These are phyloP conservation scores for Pythium volutum DNA, from an alignment of 352 stramenopile genomes.

Conservation along the genomic window DNA sequence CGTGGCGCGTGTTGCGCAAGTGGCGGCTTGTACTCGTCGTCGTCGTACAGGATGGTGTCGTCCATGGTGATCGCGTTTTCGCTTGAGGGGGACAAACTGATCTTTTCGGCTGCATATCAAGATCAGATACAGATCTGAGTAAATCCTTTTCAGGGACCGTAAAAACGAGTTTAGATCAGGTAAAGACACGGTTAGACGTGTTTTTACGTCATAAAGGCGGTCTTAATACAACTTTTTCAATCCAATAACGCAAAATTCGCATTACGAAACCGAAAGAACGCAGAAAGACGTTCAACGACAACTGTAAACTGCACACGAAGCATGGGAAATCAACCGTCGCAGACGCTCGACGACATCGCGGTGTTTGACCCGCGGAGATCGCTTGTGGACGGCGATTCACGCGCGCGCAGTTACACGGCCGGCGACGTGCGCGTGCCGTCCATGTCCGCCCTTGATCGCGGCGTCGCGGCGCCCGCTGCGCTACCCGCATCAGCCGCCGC, in stretches of 20 bases:
- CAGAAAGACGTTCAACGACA: neutral
- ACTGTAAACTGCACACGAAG: neutral
- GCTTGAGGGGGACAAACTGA: neutral
- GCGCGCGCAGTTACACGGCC: slow-evolving; percentile 3
- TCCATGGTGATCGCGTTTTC: slow-evolving; percentile 9
- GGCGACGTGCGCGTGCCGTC: neutral
- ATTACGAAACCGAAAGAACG: neutral
- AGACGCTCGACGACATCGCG: slow-evolving; percentile 8
- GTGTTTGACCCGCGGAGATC: neutral
- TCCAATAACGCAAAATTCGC: neutral
- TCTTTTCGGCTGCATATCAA: neutral
- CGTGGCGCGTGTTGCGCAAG: slow-evolving; percentile 33
- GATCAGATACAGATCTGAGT: slow-evolving; percentile 20
- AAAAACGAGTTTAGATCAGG: no score
- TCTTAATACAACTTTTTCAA: no score
- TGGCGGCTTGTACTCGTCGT: slow-evolving; percentile 21
- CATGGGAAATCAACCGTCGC: slow-evolving; percentile 32
- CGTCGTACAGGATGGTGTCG: slow-evolving; percentile 13
- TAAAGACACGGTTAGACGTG: no score
- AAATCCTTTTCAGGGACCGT: slow-evolving; percentile 1
- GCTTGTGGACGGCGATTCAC: slow-evolving; percentile 1
- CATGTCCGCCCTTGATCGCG: neutral
- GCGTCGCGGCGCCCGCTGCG: neutral
- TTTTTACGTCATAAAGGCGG: no score
- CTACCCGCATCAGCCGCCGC: no score